phyloP scores from a whole-genome alignment of 768 basidiomycete genomes.

The Pleurotus ostreatus region DNA sequence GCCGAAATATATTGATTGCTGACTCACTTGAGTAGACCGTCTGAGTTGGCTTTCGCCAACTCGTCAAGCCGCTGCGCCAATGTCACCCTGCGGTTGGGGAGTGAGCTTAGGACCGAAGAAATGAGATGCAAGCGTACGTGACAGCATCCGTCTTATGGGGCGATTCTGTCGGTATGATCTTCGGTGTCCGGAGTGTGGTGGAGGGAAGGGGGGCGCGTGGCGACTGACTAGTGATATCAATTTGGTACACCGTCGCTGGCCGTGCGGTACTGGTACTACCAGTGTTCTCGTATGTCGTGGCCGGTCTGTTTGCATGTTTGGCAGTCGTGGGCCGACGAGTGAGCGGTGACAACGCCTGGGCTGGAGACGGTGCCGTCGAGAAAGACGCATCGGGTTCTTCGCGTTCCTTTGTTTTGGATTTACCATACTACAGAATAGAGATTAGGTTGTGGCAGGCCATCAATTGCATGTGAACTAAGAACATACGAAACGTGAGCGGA shows the following conservation, averaged over 20 bases:
- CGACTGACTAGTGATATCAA: background rate
- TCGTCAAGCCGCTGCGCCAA: conserved; percentile 65
- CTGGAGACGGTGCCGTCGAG: background rate
- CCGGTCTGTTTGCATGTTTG: background rate
- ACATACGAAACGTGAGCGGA: conserved; percentile 10
- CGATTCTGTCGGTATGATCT: background rate
- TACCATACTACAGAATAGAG: conserved; percentile 1
- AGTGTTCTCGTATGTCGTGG: background rate
- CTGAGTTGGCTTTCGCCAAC: conserved; percentile 61
- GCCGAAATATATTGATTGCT: background rate
- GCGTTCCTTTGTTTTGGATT: conserved; percentile 3
- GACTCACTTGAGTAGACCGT: conserved; percentile 62
- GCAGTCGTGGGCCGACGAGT: background rate
- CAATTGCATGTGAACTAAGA: background rate
- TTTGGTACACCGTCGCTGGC: background rate
- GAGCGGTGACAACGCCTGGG: conserved; percentile 3
- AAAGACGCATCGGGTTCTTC: background rate
- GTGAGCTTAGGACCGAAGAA: background rate
- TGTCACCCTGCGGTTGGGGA: conserved; percentile 26
- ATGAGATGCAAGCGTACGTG: conserved; percentile 2
- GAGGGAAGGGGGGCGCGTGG: background rate
- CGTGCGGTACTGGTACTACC: background rate
- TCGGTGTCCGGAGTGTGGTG: background rate
- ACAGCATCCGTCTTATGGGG: background rate
- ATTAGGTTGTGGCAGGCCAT: background rate